phyloP scores from a whole-genome alignment of 78 protist species.

The Isochrysis galbana region DNA sequence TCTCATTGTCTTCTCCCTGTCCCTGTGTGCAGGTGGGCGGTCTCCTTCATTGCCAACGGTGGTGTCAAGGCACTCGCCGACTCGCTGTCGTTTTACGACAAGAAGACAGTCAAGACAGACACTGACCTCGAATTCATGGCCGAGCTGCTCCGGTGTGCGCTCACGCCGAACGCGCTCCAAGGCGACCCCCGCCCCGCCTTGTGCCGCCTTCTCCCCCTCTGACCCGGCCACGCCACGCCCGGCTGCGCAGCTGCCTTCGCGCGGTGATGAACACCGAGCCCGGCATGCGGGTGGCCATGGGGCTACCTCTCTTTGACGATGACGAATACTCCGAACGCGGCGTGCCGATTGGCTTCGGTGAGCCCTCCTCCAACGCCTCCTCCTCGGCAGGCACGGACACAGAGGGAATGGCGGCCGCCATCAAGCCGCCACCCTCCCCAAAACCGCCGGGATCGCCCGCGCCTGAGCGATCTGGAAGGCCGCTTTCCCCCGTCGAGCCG shows the following conservation, averaged over 20 bases:
- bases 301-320: not conserved
- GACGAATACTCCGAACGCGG: no score
- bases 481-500: no score
- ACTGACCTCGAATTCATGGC: not conserved
- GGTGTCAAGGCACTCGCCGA: not conserved
- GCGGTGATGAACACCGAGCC: not conserved
- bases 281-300: not conserved
- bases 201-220: not conserved
- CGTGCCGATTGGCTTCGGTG: no score
- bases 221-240: no score
- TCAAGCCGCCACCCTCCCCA: no score
- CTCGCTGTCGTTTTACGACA: not conserved
- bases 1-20: not conserved
- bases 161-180: not conserved
- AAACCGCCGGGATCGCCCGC: no score
- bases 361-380: no score
- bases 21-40: not conserved
- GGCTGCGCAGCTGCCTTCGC: conserved; percentile 6
- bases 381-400: no score
- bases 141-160: not conserved
- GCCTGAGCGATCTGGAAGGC: not conserved
- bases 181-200: not conserved
- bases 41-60: not conserved
- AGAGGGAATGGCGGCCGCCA: no score
- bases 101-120: not conserved